Conservation (phyloP, 495 filamentous ascomycete genomes). For the Tuber melanosporum region DNA sequence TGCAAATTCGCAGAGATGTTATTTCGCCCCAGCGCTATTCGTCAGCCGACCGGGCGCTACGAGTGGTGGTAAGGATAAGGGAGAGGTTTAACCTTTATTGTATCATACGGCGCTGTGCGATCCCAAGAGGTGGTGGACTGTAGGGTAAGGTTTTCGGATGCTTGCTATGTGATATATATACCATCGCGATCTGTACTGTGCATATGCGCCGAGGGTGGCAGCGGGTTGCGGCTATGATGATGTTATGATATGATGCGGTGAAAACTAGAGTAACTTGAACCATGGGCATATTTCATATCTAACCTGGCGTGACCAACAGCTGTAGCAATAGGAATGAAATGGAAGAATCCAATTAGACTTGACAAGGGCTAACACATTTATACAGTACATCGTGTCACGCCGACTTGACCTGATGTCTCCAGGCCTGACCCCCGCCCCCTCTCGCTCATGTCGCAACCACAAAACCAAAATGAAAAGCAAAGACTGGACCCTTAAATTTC, state of each 20-base stretch:
- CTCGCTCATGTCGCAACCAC: conserved; percentile 4
- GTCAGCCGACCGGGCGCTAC: no score
- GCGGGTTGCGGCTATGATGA: neutral
- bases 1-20: no score
- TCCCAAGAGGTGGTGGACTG: neutral
- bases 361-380: neutral
- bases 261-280: neutral
- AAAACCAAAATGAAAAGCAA: conserved; percentile 6
- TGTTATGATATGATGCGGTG: neutral
- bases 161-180: neutral
- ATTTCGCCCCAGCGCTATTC: no score
- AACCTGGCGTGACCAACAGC: neutral
- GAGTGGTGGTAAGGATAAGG: no score
- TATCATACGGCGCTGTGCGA: no score
- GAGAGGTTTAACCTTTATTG: no score
- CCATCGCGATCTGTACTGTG: neutral
- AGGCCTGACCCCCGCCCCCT: neutral
- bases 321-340: neutral
- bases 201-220: neutral
- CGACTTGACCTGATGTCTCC: neutral
- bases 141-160: neutral
- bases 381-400: neutral
- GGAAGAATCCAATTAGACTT: neutral
- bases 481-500: neutral
- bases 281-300: neutral